A percentile compares a stretch with the other conserved stretches of the same genome.
These are phyloP conservation scores for Phytophthora boehmeriae DNA, from an alignment of 352 stramenopile genomes.

Conservation along the genomic window DNA sequence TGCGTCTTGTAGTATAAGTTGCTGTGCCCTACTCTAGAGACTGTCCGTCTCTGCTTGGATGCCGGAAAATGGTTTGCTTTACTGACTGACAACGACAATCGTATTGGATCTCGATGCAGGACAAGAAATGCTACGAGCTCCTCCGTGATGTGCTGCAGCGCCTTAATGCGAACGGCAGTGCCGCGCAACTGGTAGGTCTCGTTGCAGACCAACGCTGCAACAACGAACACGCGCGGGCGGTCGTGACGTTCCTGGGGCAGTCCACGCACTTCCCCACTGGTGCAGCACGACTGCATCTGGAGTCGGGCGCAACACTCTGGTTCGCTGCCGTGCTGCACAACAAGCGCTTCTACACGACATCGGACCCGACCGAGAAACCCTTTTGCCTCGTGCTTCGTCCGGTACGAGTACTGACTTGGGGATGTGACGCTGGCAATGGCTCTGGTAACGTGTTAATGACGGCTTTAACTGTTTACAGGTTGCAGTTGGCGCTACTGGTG, in stretches of 20 bases:
- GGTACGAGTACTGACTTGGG: constrained; percentile 13
- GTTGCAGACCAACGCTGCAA: constrained; percentile 55
- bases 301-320: constrained; percentile 42
- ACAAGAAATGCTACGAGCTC: constrained; percentile 58
- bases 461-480: constrained; percentile 8
- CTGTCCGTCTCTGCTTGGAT: background rate
- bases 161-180: constrained; percentile 3
- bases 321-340: constrained; percentile 58
- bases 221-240: constrained; percentile 15
- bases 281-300: constrained; percentile 42
- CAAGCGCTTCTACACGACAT: constrained; percentile 24
- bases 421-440: background rate
- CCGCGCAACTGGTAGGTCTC: constrained; percentile 48
- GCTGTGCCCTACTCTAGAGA: background rate
- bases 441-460: background rate
- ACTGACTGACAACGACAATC: background rate
- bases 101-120: constrained; percentile 25
- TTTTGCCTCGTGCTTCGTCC: constrained; percentile 48
- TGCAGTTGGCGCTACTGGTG: background rate
- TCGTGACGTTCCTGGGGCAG: constrained; percentile 52
- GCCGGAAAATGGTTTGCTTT: background rate
- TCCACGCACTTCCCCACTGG: constrained; percentile 45
- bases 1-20: constrained; percentile 19
- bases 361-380: constrained; percentile 29
- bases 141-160: constrained; percentile 34